Evolutionary conservation across 371 early-diverging fungal genomes (phyloP).

Genomic region (Haplosporangium sp.): DNA sequence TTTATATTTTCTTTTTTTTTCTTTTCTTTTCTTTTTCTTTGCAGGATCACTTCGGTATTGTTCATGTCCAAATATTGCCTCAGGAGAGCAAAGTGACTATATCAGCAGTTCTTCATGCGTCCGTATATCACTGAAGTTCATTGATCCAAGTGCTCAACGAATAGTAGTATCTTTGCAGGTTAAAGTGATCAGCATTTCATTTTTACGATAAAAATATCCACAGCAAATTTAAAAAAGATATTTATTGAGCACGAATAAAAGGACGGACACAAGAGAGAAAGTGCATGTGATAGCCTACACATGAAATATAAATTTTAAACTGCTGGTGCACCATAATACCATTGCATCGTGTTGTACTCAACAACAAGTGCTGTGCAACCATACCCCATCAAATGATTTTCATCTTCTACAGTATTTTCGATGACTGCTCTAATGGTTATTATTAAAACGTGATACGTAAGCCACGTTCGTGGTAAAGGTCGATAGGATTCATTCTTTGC

Average conservation of each 20-base stretch:
- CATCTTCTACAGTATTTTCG: background rate
- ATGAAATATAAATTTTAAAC: background rate
- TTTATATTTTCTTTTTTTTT: background rate
- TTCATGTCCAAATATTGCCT: too few species aligned
- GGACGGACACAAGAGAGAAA: background rate
- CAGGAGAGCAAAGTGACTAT: background rate
- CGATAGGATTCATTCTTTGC: too few species aligned
- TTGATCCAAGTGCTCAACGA: constrained; percentile 5
- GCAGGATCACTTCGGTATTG: too few species aligned
- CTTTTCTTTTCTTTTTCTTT: background rate
- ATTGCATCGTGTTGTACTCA: too few species aligned
- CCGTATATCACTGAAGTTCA: background rate
- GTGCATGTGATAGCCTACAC: constrained; percentile 3
- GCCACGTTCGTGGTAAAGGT: too few species aligned
- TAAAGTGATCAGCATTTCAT: background rate
- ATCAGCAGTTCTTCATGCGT: background rate
- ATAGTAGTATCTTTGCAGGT: background rate
- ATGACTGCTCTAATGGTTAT: background rate
- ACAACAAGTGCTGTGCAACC: too few species aligned
- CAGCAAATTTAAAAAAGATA: background rate
- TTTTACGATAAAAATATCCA: background rate
- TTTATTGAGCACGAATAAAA: constrained; percentile 1
- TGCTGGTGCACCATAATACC: too few species aligned
- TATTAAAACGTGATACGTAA: too few species aligned
- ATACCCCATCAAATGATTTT: background rate